Percentiles rank a stretch among this genome's conserved stretches.
These are phyloP conservation scores for Tephrocybe rancida DNA, from an alignment of 768 basidiomycete species.

Conservation along the genomic window DNA sequence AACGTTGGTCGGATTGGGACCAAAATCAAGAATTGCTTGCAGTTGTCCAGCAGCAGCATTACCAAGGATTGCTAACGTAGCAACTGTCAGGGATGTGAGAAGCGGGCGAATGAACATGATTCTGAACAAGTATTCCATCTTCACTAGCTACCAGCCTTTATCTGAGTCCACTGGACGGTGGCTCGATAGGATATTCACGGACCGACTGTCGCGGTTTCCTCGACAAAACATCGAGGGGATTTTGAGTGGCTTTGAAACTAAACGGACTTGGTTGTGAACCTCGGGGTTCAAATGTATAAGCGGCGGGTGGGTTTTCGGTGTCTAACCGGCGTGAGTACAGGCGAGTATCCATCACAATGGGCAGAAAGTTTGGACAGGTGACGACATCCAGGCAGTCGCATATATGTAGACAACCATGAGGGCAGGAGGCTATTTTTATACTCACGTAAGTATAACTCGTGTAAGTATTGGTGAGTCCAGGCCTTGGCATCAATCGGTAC, in stretches of 20 bases:
- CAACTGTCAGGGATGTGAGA: conserved; percentile 16
- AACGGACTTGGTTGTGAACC: no score
- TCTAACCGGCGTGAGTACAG: conserved; percentile 4
- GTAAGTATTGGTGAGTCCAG: no score
- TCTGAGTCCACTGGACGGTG: neutral
- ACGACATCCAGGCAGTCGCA: no score
- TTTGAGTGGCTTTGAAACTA: neutral
- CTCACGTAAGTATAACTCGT: no score
- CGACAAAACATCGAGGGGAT: conserved; percentile 14
- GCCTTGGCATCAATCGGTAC: no score
- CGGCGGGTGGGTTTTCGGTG: neutral
- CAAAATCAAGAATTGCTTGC: conserved; percentile 47
- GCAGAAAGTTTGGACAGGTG: neutral
- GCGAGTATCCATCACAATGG: neutral
- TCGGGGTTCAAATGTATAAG: conserved; percentile 6
- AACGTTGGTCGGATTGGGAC: conserved; percentile 55
- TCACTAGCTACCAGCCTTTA: no score
- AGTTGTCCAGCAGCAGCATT: conserved; percentile 32
- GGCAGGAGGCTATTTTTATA: no score
- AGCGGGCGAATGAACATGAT: conserved; percentile 16
- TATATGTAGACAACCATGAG: no score
- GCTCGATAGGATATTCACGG: neutral
- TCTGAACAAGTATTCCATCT: no score
- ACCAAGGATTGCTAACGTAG: conserved; percentile 20
- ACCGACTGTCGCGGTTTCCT: conserved; percentile 1